Conservation (phyloP, 176 grass and related monocot species). For the Triticum turgidum region DNA sequence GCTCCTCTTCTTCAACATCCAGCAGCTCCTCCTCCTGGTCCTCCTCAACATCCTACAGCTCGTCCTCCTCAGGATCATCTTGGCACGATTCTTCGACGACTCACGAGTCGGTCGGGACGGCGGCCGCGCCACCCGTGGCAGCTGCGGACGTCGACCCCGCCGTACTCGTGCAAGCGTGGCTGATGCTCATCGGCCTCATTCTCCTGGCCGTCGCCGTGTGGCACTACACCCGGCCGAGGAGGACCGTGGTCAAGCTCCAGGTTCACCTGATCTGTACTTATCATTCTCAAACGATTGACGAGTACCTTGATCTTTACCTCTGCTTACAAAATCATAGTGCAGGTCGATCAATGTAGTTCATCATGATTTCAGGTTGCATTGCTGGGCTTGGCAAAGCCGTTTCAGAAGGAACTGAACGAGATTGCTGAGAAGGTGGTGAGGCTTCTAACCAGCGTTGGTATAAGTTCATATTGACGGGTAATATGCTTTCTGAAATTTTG, state of each 20-base stretch:
- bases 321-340: background rate
- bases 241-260: constrained; percentile 33
- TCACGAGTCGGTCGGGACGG: constrained; percentile 26
- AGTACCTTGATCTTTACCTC: background rate
- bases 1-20: background rate
- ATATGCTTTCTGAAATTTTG: no score
- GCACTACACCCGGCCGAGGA: constrained; percentile 23
- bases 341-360: background rate
- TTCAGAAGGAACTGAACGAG: constrained; percentile 35
- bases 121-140: background rate
- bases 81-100: background rate
- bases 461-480: constrained; percentile 39
- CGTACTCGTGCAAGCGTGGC: background rate
- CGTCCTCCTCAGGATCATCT: background rate
- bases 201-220: constrained; percentile 7
- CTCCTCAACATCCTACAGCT: background rate
- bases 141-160: background rate
- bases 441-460: constrained; percentile 27
- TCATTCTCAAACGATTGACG: background rate
- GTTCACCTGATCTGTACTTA: background rate
- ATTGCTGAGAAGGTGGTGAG: constrained; percentile 30
- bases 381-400: constrained; percentile 14
- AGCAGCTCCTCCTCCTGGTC: background rate
- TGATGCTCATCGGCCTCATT: background rate
- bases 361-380: constrained; percentile 22